Percentiles rank a stretch among this genome's conserved stretches.
phyloP scores from a whole-genome alignment of 179 eudicot species.

The Nepenthes alata region DNA sequence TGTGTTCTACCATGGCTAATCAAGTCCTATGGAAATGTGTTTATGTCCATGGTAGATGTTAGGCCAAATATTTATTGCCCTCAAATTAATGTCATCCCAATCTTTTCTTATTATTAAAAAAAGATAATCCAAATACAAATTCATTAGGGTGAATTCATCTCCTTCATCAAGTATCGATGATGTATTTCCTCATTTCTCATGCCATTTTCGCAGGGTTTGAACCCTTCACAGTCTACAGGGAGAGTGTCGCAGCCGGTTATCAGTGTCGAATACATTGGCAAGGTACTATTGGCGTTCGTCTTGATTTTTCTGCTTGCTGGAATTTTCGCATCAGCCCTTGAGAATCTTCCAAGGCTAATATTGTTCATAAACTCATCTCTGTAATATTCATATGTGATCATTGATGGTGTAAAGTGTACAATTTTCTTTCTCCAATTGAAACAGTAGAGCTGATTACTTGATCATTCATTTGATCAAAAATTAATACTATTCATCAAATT shows the following conservation, averaged over 20 bases:
- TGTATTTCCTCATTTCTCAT: neutral
- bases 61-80: too few species aligned
- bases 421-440: slow-evolving; percentile 1
- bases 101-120: too few species aligned
- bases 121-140: too few species aligned
- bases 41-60: too few species aligned
- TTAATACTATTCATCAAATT: too few species aligned
- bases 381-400: slow-evolving; percentile 10
- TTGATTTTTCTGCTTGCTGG: slow-evolving; percentile 55
- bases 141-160: too few species aligned
- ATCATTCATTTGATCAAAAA: too few species aligned
- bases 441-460: too few species aligned
- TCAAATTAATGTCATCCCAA: too few species aligned
- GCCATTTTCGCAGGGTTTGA: slow-evolving; percentile 32
- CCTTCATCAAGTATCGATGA: too few species aligned
- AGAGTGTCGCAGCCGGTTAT: slow-evolving; percentile 16
- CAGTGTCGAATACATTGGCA: slow-evolving; percentile 33
- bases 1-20: too few species aligned
- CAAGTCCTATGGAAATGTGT: too few species aligned
- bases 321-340: slow-evolving; percentile 46
- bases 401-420: slow-evolving; percentile 1
- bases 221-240: slow-evolving; percentile 11
- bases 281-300: slow-evolving; percentile 55
- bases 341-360: slow-evolving; percentile 53
- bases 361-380: slow-evolving; percentile 30